phyloP scores from a whole-genome alignment of 805 yeast genomes.

The Komagataella pseudopastoris region DNA sequence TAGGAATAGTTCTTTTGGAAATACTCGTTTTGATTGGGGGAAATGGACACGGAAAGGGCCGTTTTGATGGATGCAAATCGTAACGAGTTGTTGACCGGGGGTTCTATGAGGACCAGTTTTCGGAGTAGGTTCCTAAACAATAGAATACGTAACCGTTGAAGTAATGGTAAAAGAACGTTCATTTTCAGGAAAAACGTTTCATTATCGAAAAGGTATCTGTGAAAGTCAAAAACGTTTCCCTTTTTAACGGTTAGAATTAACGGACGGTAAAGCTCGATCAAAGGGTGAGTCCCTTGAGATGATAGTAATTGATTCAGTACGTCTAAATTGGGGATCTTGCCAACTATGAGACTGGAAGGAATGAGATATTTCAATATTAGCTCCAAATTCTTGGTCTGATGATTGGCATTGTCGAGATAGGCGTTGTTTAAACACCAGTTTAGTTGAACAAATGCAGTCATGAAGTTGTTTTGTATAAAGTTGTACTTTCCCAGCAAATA shows the following conservation, averaged over 20 bases:
- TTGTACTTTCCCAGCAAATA: slow-evolving; percentile 40
- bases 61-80: slow-evolving; percentile 9
- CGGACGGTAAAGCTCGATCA: slow-evolving; percentile 22
- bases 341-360: slow-evolving; percentile 40
- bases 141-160: slow-evolving; percentile 29
- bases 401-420: slow-evolving; percentile 9
- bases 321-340: slow-evolving; percentile 29
- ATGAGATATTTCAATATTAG: slow-evolving; percentile 30
- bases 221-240: slow-evolving; percentile 29
- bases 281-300: slow-evolving; percentile 2
- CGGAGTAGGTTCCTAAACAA: slow-evolving; percentile 28
- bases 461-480: slow-evolving; percentile 35
- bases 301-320: slow-evolving; percentile 7
- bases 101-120: slow-evolving; percentile 8
- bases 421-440: slow-evolving; percentile 31
- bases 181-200: slow-evolving; percentile 23
- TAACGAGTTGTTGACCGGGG: slow-evolving; percentile 4
- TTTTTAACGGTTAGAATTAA: slow-evolving; percentile 19
- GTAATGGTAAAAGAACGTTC: slow-evolving; percentile 26
- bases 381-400: slow-evolving; percentile 17
- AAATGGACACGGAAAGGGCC: slow-evolving; percentile 13
- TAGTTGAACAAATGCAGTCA: slow-evolving; percentile 32
- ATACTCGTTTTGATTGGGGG: slow-evolving; percentile 1
- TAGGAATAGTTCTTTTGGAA: slow-evolving; percentile 12
- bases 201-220: slow-evolving; percentile 16